Base-by-base conservation (phyloP, 1,284 basidiomycete species). In the Tilletiopsis washingtonensis region DNA sequence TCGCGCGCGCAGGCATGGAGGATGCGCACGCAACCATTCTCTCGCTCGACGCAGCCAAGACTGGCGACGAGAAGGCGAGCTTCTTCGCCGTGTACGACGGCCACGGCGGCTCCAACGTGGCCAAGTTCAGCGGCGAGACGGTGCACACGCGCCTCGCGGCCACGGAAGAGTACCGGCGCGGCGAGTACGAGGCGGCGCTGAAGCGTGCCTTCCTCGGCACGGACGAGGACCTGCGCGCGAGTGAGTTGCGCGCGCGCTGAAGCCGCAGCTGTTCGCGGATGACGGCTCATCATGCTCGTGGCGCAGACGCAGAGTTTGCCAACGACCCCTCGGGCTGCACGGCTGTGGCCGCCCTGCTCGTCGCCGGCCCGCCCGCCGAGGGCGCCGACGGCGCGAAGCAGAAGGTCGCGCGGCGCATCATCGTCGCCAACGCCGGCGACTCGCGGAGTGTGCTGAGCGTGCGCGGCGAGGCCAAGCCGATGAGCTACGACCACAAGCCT, bases 61-160 rank as follows among this genome's bases (percentile, higher is more conserved):
- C 51, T 21, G 59, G 45, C 17, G 49, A 54, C 12, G 59, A 59
- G 68, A 46, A 76, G 46, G 76, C 77, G 1, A 67, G 62, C 52
- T 93, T 97, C 76, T 96, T 97, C 67, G 93, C 87, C 32, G 91
- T 99, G 1, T 98, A 96, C 71, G 94, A 99, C 75, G 94, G 94
- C 20, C 94, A 99, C 71, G 94, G 94, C 56, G 94, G 90, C 91
- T 81, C 85, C 20, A 81, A 85, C 1, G 88, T 91, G 19, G 91
- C 94, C 20, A 84, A 83, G 74, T 98, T 85, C 75, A 86, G 91
- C 0, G 93, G 93, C 27, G 81, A 85, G 65, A 84, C 91, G 53
- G 80, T 98, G 19, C 90, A 97, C 74, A 83, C 81, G 59, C 83
- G 88, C 45, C 77, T 99, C 37, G 73, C 84, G 2, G 75, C 76